phyloP scores from a whole-genome alignment of 345 rosid species.

The Pistacia atlantica region DNA sequence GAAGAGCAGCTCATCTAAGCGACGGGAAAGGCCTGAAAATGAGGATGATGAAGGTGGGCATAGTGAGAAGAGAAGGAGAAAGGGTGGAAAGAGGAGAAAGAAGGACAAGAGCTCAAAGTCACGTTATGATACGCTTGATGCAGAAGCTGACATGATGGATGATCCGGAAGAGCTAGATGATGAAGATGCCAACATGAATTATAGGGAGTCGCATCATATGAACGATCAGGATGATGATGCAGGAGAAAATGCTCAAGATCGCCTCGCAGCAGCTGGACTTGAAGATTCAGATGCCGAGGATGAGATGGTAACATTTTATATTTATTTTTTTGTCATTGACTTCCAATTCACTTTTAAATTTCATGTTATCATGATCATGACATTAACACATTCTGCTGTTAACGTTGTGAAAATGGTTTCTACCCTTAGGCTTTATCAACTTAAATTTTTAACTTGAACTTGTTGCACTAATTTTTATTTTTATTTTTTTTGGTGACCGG shows the following conservation, averaged over 20 bases:
- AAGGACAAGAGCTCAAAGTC: constrained; percentile 84
- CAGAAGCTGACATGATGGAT: constrained; percentile 66
- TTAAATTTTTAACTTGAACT: no score
- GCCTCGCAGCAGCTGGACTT: constrained; percentile 92
- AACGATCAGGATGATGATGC: constrained; percentile 56
- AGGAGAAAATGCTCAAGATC: constrained; percentile 77
- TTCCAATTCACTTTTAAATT: not conserved
- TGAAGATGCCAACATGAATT: constrained; percentile 63
- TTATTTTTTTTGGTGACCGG: no score
- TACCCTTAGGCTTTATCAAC: no score
- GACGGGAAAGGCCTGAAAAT: constrained; percentile 76
- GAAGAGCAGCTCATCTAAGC: constrained; percentile 78
- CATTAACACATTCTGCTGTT: no score
- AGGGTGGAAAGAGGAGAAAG: constrained; percentile 88
- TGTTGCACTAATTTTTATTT: no score
- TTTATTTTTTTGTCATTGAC: not conserved
- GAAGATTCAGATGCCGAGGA: constrained; percentile 93
- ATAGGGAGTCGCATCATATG: constrained; percentile 41
- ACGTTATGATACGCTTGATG: constrained; percentile 69
- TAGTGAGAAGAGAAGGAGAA: constrained; percentile 82
- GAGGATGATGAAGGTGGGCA: constrained; percentile 86
- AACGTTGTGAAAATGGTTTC: no score
- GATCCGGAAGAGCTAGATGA: constrained; percentile 72
- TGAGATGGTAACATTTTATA: constrained; percentile 37
- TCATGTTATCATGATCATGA: no score